These are phyloP conservation scores for Stemphylium lycopersici DNA, from an alignment of 2,329 filamentous ascomycete species.

Conservation along the genomic window DNA sequence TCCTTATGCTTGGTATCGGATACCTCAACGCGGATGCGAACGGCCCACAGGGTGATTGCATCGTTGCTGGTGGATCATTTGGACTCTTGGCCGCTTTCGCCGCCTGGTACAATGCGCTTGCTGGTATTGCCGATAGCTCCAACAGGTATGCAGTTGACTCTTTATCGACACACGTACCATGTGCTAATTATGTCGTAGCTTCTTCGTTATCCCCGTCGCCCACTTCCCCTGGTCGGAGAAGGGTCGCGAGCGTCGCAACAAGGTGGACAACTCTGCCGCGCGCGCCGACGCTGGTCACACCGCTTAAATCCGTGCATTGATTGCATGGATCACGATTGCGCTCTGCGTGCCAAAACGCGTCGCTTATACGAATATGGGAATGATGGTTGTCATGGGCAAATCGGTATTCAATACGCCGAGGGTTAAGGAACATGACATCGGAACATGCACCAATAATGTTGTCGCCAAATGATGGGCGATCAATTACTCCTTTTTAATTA, in stretches of 20 bases:
- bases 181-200: slow-evolving; percentile 59
- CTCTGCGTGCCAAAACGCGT: not conserved
- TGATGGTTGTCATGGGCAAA: not conserved
- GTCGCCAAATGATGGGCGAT: not conserved
- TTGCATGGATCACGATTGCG: not conserved
- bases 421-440: not conserved
- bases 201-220: slow-evolving; percentile 89
- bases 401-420: not conserved
- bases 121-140: slow-evolving; percentile 61
- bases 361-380: not conserved
- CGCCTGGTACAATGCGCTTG: slow-evolving; percentile 62
- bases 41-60: slow-evolving; percentile 52
- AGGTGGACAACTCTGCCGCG: slow-evolving; percentile 50
- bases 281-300: slow-evolving; percentile 15
- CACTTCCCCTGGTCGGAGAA: slow-evolving; percentile 88
- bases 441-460: not conserved
- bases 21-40: slow-evolving; percentile 55
- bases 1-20: slow-evolving; percentile 62
- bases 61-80: slow-evolving; percentile 60
- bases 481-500: slow-evolving; percentile 10
- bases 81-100: slow-evolving; percentile 60
- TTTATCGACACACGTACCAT: not conserved
- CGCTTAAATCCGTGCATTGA: slow-evolving; percentile 1
- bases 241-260: slow-evolving; percentile 46
- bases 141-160: slow-evolving; percentile 51